These are phyloP conservation scores for Akebia trifoliata DNA, from an alignment of 164 flowering plant species.

Conservation along the genomic window DNA sequence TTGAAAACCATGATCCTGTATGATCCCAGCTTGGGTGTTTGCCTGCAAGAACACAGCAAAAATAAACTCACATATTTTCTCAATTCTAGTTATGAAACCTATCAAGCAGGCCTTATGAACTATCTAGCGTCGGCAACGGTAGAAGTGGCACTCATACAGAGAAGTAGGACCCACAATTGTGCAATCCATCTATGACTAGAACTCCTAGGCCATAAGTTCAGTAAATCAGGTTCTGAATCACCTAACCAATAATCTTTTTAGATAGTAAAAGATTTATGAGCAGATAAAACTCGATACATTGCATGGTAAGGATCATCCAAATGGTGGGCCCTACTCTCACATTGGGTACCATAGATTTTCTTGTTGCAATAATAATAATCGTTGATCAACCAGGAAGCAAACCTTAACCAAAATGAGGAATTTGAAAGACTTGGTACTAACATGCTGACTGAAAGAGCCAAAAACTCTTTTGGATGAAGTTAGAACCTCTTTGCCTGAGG, in stretches of 20 bases:
- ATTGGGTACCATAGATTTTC: not conserved
- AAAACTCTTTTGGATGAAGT: slow-evolving; percentile 18
- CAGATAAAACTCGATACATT: not conserved
- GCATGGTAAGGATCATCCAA: not conserved
- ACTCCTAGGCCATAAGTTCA: too few relatives aligned
- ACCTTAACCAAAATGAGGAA: slow-evolving; percentile 31
- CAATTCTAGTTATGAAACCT: too few relatives aligned
- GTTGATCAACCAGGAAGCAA: slow-evolving; percentile 3
- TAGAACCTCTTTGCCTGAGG: slow-evolving; percentile 19
- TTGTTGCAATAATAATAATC: not conserved
- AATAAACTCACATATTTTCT: not conserved
- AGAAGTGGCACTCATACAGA: not conserved
- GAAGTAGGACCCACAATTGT: too few relatives aligned
- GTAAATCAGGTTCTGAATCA: not conserved
- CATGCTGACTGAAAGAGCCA: slow-evolving; percentile 19
- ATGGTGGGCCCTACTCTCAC: not conserved
- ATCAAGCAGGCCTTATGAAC: not conserved
- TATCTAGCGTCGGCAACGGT: not conserved
- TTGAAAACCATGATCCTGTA: slow-evolving; percentile 20
- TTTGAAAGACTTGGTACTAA: slow-evolving; percentile 23
- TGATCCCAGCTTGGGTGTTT: slow-evolving; percentile 17
- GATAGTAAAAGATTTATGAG: not conserved
- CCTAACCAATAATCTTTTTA: not conserved
- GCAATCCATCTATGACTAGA: too few relatives aligned
- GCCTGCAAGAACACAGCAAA: slow-evolving; percentile 25